phyloP scores from a whole-genome alignment of 2,329 filamentous ascomycete genomes.

The Remersonia thermophila region DNA sequence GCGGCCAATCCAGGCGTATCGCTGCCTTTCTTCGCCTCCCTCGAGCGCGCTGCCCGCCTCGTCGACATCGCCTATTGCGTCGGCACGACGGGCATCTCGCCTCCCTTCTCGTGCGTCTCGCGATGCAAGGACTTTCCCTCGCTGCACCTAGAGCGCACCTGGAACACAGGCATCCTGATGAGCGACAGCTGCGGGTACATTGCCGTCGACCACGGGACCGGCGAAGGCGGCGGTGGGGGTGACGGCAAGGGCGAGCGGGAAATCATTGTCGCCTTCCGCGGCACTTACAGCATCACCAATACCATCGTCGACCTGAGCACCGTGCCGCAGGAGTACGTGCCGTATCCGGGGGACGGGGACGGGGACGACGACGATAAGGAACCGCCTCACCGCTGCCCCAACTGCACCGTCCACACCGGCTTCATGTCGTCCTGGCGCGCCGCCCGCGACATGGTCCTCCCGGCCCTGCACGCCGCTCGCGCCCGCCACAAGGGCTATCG shows the following conservation, averaged over 20 bases:
- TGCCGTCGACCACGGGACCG: slow-evolving; percentile 52
- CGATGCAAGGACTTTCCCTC: slow-evolving; percentile 73
- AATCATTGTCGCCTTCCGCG: slow-evolving; percentile 81
- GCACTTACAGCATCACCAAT: slow-evolving; percentile 88
- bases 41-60: slow-evolving; percentile 80
- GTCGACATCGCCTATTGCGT: slow-evolving; percentile 95
- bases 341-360: slow-evolving; percentile 45
- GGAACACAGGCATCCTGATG: slow-evolving; percentile 79
- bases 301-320: slow-evolving; percentile 84
- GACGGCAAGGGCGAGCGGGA: slow-evolving; percentile 19
- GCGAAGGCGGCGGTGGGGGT: background rate
- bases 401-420: slow-evolving; percentile 87
- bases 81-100: slow-evolving; percentile 65
- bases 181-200: slow-evolving; percentile 92
- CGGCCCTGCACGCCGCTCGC: slow-evolving; percentile 48
- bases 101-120: slow-evolving; percentile 75
- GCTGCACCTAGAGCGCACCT: slow-evolving; percentile 70
- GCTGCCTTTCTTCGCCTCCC: slow-evolving; percentile 56
- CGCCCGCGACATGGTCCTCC: slow-evolving; percentile 57
- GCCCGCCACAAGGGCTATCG: slow-evolving; percentile 55
- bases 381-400: slow-evolving; percentile 48
- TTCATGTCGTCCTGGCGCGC: slow-evolving; percentile 78
- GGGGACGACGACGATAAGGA: slow-evolving; percentile 18
- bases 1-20: slow-evolving; percentile 32
- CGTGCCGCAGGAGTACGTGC: slow-evolving; percentile 77